These are phyloP conservation scores for Stenogyne calaminthoides DNA, from an alignment of 305 asterid genomes.

Conservation along the genomic window DNA sequence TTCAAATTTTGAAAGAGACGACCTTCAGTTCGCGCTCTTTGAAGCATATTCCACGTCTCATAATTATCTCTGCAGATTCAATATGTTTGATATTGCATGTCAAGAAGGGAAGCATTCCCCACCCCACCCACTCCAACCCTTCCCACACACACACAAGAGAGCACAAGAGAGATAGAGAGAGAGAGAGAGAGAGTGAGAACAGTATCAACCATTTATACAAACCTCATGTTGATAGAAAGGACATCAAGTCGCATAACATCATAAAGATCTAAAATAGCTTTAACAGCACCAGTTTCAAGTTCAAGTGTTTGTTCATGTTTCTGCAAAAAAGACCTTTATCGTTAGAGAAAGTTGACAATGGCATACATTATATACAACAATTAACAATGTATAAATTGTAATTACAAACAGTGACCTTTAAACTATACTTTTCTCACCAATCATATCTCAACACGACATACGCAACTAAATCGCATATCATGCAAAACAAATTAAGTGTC, in stretches of 20 bases:
- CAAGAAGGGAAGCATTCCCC: not conserved
- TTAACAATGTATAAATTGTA: not conserved
- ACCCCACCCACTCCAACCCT: not conserved
- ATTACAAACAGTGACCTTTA: not conserved
- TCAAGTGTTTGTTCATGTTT: slow-evolving; percentile 74
- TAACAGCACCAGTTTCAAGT: slow-evolving; percentile 84
- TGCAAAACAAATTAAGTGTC: not conserved
- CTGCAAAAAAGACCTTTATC: slow-evolving; percentile 46
- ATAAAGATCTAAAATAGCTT: slow-evolving; percentile 89
- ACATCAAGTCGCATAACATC: slow-evolving; percentile 89
- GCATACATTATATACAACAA: not conserved
- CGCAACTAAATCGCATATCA: slow-evolving; percentile 2
- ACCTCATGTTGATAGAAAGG: slow-evolving; percentile 79
- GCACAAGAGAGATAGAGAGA: no score
- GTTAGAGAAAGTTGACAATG: slow-evolving; percentile 19
- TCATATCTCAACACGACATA: not conserved
- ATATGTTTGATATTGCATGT: slow-evolving; percentile 21
- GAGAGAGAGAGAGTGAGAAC: not conserved
- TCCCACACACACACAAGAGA: not conserved
- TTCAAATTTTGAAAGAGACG: slow-evolving; percentile 88
- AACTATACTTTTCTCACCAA: not conserved
- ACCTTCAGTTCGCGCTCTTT: slow-evolving; percentile 85
- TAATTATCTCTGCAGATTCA: slow-evolving; percentile 58
- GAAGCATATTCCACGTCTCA: slow-evolving; percentile 73
- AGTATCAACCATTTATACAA: slow-evolving; percentile 33